Percentiles rank a stretch among this genome's conserved stretches.
Evolutionary conservation across 179 eudicot species (phyloP).

Genomic region (Spergularia azorica): DNA sequence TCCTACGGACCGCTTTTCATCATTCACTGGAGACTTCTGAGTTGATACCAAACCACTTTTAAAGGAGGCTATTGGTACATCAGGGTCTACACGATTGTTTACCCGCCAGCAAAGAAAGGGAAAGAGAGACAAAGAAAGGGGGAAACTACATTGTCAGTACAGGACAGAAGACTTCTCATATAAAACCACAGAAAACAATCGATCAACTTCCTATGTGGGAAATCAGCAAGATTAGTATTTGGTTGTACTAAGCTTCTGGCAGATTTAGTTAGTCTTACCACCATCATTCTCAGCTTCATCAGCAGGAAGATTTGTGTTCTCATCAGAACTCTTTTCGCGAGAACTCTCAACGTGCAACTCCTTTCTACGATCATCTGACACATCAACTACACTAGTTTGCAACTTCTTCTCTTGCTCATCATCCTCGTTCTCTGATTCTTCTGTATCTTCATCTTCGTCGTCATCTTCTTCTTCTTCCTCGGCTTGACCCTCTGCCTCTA

Average conservation of each 20-base stretch:
- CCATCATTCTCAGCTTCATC: conserved; percentile 25
- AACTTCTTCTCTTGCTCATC: conserved; percentile 29
- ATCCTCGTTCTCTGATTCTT: conserved; percentile 31
- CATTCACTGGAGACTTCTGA: conserved; percentile 17
- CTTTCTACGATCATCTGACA: conserved; percentile 17
- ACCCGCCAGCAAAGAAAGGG: not conserved
- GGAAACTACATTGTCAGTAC: not conserved
- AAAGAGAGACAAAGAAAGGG: not conserved
- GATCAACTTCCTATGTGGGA: not conserved
- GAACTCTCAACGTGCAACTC: conserved; percentile 25
- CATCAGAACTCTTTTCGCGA: conserved; percentile 17
- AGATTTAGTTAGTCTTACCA: conserved; percentile 10
- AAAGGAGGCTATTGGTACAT: conserved; percentile 20
- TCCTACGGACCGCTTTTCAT: conserved; percentile 16
- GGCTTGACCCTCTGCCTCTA: conserved; percentile 4
- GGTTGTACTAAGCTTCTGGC: conserved; percentile 2
- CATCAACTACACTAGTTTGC: conserved; percentile 15
- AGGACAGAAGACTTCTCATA: conserved; percentile 2
- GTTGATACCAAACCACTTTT: not conserved
- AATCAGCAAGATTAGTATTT: not conserved
- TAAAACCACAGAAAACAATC: not conserved
- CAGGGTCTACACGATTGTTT: conserved; percentile 10
- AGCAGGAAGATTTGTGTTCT: conserved; percentile 16
- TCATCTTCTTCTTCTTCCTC: not conserved
- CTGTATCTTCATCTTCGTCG: conserved; percentile 19